Base-by-base conservation (phyloP, 73 alveolate species). In the Symbiodinium pilosum region DNA sequence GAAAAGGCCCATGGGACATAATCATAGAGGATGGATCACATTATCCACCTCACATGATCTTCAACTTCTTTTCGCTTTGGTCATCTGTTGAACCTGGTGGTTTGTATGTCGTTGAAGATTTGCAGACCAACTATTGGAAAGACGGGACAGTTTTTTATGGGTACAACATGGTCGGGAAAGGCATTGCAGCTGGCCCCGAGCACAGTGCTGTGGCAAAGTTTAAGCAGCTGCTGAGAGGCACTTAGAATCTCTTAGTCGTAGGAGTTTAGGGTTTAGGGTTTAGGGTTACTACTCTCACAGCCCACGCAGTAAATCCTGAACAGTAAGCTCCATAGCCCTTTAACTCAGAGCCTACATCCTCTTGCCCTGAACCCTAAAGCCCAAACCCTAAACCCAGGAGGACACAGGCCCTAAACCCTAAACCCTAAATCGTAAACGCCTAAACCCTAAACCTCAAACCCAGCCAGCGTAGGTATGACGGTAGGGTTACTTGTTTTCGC, bases 1-100 rank as follows among this genome's bases (percentile, higher is more conserved):
- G 16, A 30, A 84, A 56, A 43, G 75, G 92, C 32, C 92, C 92
- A 1, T 43, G 73, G 92, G 92, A 84, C 36, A 30, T 43, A 20
- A 84, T 84, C 75, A 84, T 84, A 71, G 75, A 84, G 21, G 92
- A 84, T 30, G 92, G 92, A 26, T 43, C 92, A n/a, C 92, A 84
- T 26, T 21, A 40, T 42, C 92, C 92, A 21, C 42, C 30, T 11
- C 92, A 84, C 43, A 42, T 43, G 92, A 11, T 34, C 28, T 43
- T 43, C 73, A 40, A 42, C 44, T 84, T 42, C 41, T 84, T 84
- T 34, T 6, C 92, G 14, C 43, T 84, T 42, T 84, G 92, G 92
- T n/a, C 7, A 20, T 16, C 92, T 14, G 92, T 84, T 12, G 32
- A 40, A 4, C 92, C 92, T 20, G 92, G 92, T 41, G 92, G 92